phyloP scores from a whole-genome alignment of 106 monocot genomes.

The Phalaenopsis equestris region DNA sequence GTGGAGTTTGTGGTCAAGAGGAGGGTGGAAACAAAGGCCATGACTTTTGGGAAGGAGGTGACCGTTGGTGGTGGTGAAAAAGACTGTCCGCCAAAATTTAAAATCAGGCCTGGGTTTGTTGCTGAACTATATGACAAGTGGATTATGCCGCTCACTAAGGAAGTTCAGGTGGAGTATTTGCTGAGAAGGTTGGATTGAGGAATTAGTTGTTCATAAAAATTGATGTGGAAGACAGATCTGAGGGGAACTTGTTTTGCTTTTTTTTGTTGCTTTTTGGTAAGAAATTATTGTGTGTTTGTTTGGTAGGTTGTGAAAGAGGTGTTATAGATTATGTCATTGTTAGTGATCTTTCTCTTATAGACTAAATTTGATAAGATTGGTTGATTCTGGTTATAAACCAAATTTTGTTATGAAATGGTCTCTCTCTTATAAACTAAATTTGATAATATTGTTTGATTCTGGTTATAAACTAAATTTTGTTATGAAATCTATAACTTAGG shows the following conservation, averaged over 20 bases:
- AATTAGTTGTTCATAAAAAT: neutral
- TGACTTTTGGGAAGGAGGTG: constrained; percentile 62
- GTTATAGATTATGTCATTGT: too few relatives aligned
- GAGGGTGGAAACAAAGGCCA: constrained; percentile 66
- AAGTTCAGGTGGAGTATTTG: constrained; percentile 78
- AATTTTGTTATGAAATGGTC: too few relatives aligned
- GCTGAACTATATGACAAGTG: constrained; percentile 72
- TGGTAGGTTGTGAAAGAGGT: neutral
- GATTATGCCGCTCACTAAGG: constrained; percentile 97
- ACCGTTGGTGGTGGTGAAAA: constrained; percentile 13
- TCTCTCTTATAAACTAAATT: too few relatives aligned
- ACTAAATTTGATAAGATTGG: too few relatives aligned
- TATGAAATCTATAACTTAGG: too few relatives aligned
- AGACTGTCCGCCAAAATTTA: constrained; percentile 32
- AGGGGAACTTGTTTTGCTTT: neutral
- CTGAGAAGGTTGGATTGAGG: constrained; percentile 69
- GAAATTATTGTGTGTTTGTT: neutral
- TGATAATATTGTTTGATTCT: too few relatives aligned
- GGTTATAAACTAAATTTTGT: too few relatives aligned
- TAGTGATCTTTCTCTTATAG: too few relatives aligned
- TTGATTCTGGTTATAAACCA: too few relatives aligned
- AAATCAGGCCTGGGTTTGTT: constrained; percentile 58
- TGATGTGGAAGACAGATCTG: neutral
- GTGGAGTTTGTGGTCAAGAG: constrained; percentile 58
- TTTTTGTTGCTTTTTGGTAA: neutral